Evolutionary conservation across 345 rosid species (phyloP).

Genomic region (Lepidium aucheri): DNA sequence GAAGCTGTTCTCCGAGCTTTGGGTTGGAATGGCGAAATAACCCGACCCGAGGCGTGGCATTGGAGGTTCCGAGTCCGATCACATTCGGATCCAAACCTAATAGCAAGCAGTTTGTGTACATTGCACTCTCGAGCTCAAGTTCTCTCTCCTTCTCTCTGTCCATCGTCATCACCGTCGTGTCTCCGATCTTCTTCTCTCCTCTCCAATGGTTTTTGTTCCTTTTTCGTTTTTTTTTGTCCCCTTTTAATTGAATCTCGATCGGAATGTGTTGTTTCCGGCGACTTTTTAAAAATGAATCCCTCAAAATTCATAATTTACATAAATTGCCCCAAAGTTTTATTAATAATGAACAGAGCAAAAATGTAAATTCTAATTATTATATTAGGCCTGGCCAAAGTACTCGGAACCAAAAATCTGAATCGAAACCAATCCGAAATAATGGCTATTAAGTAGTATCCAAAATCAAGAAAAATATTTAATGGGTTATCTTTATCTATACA

Average conservation of each 20-base stretch:
- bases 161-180: conserved; percentile 70
- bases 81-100: conserved; percentile 91
- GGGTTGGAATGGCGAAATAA: conserved; percentile 99
- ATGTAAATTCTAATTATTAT: too few species aligned
- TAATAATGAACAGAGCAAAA: too few species aligned
- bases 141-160: conserved; percentile 99
- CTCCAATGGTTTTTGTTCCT: not conserved
- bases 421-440: too few species aligned
- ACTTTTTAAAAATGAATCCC: conserved; percentile 22
- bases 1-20: conserved; percentile 98
- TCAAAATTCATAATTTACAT: not conserved
- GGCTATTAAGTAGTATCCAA: too few species aligned
- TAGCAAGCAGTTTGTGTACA: conserved; percentile 95
- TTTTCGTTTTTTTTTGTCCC: not conserved
- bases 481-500: too few species aligned
- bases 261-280: conserved; percentile 25
- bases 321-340: not conserved
- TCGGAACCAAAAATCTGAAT: too few species aligned
- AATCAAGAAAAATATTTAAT: too few species aligned
- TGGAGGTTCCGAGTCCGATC: conserved; percentile 83
- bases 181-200: conserved; percentile 17
- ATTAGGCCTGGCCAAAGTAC: too few species aligned
- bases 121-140: conserved; percentile 97
- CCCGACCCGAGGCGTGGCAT: conserved; percentile 80
- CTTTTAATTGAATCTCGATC: conserved; percentile 31